These are phyloP conservation scores for Lasiosphaeris hirsuta DNA, from an alignment of 495 filamentous ascomycete genomes.

Conservation along the genomic window DNA sequence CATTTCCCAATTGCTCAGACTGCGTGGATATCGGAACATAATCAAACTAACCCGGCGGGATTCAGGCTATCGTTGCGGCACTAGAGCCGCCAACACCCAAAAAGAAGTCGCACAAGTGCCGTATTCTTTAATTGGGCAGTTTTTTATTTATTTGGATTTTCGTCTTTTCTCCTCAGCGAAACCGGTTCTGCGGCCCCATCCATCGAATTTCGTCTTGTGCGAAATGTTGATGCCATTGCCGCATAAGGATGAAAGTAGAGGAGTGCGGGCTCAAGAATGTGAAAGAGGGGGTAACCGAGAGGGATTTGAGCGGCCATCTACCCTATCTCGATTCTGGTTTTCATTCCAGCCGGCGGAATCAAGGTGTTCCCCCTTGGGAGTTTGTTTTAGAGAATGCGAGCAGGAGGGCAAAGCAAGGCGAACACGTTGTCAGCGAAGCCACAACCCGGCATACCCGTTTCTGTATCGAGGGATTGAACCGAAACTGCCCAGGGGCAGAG, in stretches of 20 bases:
- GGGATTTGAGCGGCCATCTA: slow-evolving; percentile 9
- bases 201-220: background rate
- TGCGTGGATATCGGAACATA: background rate
- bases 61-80: slow-evolving; percentile 82
- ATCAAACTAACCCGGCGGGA: background rate
- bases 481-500: no score
- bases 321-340: slow-evolving; percentile 9
- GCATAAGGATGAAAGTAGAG: background rate
- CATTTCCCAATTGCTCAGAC: background rate
- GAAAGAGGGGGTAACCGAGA: background rate
- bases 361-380: slow-evolving; percentile 7
- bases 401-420: slow-evolving; percentile 3
- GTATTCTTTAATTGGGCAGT: slow-evolving; percentile 42
- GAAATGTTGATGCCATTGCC: no score
- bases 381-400: slow-evolving; percentile 11
- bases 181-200: background rate
- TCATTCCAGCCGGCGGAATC: slow-evolving; percentile 1
- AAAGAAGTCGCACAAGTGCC: slow-evolving; percentile 54
- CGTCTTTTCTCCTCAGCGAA: slow-evolving; percentile 4
- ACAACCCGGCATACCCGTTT: no score
- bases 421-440: background rate
- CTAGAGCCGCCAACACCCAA: slow-evolving; percentile 78
- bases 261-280: background rate
- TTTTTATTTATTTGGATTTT: slow-evolving; percentile 14
- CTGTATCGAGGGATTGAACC: no score